phyloP scores from a whole-genome alignment of 768 basidiomycete species.

The Mycena floridula region DNA sequence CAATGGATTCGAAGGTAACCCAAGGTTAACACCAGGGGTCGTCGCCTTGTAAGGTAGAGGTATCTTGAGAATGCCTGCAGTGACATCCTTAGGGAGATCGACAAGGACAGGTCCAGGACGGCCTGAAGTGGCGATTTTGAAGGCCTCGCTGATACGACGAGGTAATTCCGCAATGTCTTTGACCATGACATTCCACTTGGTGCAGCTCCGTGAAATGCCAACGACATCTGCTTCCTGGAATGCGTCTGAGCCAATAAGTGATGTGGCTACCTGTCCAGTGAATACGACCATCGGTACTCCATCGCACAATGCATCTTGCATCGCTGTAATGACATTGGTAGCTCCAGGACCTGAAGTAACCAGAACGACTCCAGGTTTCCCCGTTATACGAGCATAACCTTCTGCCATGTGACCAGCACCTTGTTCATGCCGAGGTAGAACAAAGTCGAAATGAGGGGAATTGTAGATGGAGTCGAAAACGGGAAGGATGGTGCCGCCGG shows the following conservation, averaged over 20 bases:
- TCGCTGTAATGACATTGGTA: slow-evolving; percentile 94
- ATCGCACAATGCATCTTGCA: slow-evolving; percentile 96
- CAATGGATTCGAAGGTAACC: slow-evolving; percentile 66
- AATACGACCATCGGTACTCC: slow-evolving; percentile 95
- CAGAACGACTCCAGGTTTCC: slow-evolving; percentile 95
- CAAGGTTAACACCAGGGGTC: slow-evolving; percentile 71
- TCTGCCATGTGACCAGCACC: slow-evolving; percentile 99
- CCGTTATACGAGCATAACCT: slow-evolving; percentile 95
- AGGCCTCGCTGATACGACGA: slow-evolving; percentile 94
- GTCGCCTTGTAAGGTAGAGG: slow-evolving; percentile 84
- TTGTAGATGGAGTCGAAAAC: slow-evolving; percentile 99
- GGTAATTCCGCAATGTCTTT: slow-evolving; percentile 95
- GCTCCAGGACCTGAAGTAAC: slow-evolving; percentile 98
- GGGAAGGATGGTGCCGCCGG: slow-evolving; percentile 95
- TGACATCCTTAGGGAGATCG: slow-evolving; percentile 98
- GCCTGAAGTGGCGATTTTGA: slow-evolving; percentile 97
- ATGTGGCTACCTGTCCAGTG: slow-evolving; percentile 96
- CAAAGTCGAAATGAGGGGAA: slow-evolving; percentile 89
- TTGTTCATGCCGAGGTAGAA: slow-evolving; percentile 95
- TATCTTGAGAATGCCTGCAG: slow-evolving; percentile 82
- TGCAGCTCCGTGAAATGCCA: slow-evolving; percentile 94
- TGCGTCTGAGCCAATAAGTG: slow-evolving; percentile 97
- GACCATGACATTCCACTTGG: slow-evolving; percentile 99
- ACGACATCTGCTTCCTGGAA: slow-evolving; percentile 99
- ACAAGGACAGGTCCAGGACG: slow-evolving; percentile 97